phyloP scores from a whole-genome alignment of 2,329 filamentous ascomycete genomes.

The Sclerotiophoma versabilis region DNA sequence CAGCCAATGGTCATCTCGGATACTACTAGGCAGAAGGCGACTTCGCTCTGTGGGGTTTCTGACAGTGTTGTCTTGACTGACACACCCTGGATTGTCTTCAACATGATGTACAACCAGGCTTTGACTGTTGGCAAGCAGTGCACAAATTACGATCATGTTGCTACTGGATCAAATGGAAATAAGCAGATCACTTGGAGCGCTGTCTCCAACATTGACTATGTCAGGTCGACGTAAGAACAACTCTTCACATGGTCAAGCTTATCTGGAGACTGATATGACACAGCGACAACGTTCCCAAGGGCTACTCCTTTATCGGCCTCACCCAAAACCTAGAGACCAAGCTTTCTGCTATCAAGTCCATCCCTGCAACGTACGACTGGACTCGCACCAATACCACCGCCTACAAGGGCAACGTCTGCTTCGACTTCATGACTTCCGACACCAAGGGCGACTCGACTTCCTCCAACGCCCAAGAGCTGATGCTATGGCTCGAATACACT shows the following conservation, averaged over 20 bases:
- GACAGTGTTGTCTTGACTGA: constrained; percentile 43
- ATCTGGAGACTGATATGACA: constrained; percentile 15
- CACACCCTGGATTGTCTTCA: constrained; percentile 56
- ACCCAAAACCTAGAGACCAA: constrained; percentile 53
- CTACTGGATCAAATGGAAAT: constrained; percentile 37
- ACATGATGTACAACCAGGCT: constrained; percentile 55
- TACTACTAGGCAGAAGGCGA: constrained; percentile 22
- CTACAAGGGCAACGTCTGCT: constrained; percentile 55
- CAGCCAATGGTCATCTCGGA: constrained; percentile 23
- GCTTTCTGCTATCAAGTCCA: constrained; percentile 49
- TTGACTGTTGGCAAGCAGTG: constrained; percentile 51
- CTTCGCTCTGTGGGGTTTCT: constrained; percentile 23
- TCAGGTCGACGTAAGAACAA: constrained; percentile 25
- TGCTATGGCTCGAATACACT: constrained; percentile 57
- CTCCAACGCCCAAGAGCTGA: constrained; percentile 50
- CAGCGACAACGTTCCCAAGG: constrained; percentile 51
- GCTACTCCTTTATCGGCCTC: constrained; percentile 56
- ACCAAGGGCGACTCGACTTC: constrained; percentile 54
- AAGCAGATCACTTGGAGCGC: constrained; percentile 51
- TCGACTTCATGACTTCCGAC: constrained; percentile 56
- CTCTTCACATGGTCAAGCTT: neutral
- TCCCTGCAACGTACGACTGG: constrained; percentile 53
- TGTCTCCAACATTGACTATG: constrained; percentile 50
- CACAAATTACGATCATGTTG: constrained; percentile 49
- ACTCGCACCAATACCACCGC: constrained; percentile 50